A percentile compares a stretch with the other conserved stretches of the same genome.
Conservation (phyloP, 169 alveolate genomes). For the Plasmodium gallinaceum region DNA sequence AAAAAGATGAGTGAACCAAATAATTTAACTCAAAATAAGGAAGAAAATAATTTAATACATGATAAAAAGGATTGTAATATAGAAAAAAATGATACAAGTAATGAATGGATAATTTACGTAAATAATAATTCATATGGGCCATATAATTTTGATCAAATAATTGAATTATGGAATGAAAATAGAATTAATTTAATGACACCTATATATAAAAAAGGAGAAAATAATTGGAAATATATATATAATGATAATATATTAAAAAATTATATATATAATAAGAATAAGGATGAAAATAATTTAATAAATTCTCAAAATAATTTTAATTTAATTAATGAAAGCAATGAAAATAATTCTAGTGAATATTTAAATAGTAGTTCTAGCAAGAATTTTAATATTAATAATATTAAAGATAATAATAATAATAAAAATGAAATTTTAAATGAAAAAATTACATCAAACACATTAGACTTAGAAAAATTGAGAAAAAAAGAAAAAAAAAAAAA, state of each 20-base stretch:
- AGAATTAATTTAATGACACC: constrained; percentile 67
- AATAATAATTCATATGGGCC: constrained; percentile 67
- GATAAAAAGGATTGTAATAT: background rate
- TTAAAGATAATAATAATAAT: background rate
- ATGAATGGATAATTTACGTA: constrained; percentile 60
- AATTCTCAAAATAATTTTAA: background rate
- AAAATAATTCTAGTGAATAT: background rate
- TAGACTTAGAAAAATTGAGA: constrained; percentile 46
- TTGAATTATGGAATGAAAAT: constrained; percentile 53
- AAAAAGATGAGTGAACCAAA: background rate
- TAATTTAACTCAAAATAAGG: background rate
- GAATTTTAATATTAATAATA: background rate
- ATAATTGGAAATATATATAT: constrained; percentile 69
- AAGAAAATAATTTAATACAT: background rate
- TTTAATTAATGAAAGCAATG: background rate
- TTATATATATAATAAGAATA: constrained; percentile 10
- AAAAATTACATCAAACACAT: background rate
- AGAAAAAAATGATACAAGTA: constrained; percentile 8
- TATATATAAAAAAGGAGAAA: constrained; percentile 70
- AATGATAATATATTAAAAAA: constrained; percentile 63
- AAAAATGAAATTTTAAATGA: background rate
- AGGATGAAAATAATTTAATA: background rate
- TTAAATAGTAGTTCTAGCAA: background rate
- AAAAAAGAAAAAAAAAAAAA: constrained; percentile 72
- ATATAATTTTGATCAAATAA: constrained; percentile 44